Evolutionary conservation across 2,329 filamentous ascomycete species (phyloP), one percentile per base, ranked within the genome.

Genomic region (Blumeria graminis): DNA sequence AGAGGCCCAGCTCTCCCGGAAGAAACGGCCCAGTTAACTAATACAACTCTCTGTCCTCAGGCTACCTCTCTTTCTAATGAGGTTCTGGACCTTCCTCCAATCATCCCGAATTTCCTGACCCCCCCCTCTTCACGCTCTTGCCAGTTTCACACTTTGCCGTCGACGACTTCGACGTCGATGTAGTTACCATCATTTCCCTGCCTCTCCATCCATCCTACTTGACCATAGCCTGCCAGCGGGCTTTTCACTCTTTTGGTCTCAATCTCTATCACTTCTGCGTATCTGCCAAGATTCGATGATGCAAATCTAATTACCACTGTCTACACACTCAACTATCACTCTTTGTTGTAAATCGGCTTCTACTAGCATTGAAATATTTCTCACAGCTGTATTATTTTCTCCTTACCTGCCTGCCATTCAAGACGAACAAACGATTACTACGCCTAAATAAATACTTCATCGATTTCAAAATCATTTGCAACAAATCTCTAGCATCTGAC

Each of bases 161-260:
- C 22, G 22, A 28, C 22, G 22, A 28, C 22, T 28, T 28, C 22
- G 22, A 28, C 22, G 22, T 28, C 22, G 22, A 28, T 28, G 22
- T 28, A 28, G 22, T 43, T 43, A n/a, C 18, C 10, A 43, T 43
- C 14, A 43, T 43, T 6, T 14, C 39, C 10, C 39, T 6, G 14
- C 39, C 39, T 43, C 10, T 14, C 10, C 39, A 43, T 13, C 10
- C 6, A 8, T n/a, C 14, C 39, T 43, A n/a, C 39, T n/a, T 14
- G 14, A 43, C 46, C 32, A 55, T 57, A 69, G 73, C 73, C 73
- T 75, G 74, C 72, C 71, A 74, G 73, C 74, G 69, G 76, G 75
- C 74, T 69, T 70, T 72, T 70, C 77, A 72, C 70, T 78, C 75
- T 64, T 76, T 77, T 71, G 65, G 63, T 67, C 63, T 59, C 33